These are phyloP conservation scores for Ogataea kodamae DNA, from an alignment of 805 yeast genomes.

Conservation along the genomic window DNA sequence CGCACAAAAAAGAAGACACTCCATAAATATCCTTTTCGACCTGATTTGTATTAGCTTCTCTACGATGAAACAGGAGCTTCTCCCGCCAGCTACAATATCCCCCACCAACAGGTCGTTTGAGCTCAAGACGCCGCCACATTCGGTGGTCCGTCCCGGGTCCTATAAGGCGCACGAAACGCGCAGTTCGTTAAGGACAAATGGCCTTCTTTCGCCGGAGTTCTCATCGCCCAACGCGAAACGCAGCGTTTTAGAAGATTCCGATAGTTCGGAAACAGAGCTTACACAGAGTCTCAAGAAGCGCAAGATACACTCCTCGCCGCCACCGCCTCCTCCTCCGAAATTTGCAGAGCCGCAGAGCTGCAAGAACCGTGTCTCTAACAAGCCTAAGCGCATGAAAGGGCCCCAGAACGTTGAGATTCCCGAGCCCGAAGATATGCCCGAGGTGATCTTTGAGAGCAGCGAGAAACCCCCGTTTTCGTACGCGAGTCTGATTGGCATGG, in stretches of 20 bases:
- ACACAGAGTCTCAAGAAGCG: slow-evolving; percentile 19
- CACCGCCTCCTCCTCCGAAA: slow-evolving; percentile 24
- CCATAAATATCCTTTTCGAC: slow-evolving; percentile 12
- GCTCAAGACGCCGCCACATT: slow-evolving; percentile 32
- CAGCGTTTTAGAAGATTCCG: slow-evolving; percentile 12
- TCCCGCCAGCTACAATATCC: slow-evolving; percentile 27
- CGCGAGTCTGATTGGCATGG: slow-evolving; percentile 91
- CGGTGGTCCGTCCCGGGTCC: slow-evolving; percentile 20
- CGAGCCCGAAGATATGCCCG: slow-evolving; percentile 39
- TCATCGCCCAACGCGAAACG: slow-evolving; percentile 44
- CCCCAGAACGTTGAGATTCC: slow-evolving; percentile 33
- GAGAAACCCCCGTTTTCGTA: slow-evolving; percentile 89
- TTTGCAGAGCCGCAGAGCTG: slow-evolving; percentile 14
- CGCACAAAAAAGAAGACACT: slow-evolving; percentile 7
- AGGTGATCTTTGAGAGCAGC: slow-evolving; percentile 45
- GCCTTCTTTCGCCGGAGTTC: slow-evolving; percentile 38
- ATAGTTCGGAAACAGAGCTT: slow-evolving; percentile 1
- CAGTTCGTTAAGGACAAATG: slow-evolving; percentile 15
- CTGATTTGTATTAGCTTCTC: slow-evolving; percentile 4
- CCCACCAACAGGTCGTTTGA: slow-evolving; percentile 27
- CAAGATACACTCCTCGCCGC: slow-evolving; percentile 17
- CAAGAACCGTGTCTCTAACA: slow-evolving; percentile 6
- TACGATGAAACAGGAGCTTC: slow-evolving; percentile 17
- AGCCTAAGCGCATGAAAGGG: slow-evolving; percentile 24
- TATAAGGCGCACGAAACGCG: slow-evolving; percentile 9